Base-by-base conservation (phyloP, 768 basidiomycete species). In the Tulasnella sp. region DNA sequence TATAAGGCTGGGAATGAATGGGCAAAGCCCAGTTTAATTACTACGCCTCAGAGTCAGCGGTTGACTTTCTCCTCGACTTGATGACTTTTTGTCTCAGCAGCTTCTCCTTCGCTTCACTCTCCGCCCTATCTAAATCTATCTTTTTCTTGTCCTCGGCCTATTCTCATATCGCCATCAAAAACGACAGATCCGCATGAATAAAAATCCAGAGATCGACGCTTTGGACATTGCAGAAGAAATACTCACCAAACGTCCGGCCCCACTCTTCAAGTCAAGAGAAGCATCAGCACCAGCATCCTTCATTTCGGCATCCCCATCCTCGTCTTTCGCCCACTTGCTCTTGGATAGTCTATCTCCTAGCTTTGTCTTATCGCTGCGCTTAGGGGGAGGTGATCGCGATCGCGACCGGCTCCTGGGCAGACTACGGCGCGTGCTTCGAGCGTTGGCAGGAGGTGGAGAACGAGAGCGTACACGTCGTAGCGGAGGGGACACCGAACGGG, bases 21-120 rank as follows among this genome's bases (percentile, higher is more conserved):
- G n/a, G n/a, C n/a, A n/a, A n/a, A n/a, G n/a, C n/a, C n/a, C n/a
- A n/a, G n/a, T n/a, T n/a, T n/a, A 38, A 38, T 5, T 7, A 5
- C 34, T 38, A 38, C 34, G 34, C 34, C 5, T 38, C 34, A 38
- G 5, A 5, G 46, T 57, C 29, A 21, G 3, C 46, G 17, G 15
- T 29, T 27, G 42, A 50, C 57, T 46, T 61, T 25, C 46, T 50
- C 63, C 86, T 74, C 29, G 83, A 85, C 67, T 83, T 75, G 54
- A 82, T 75, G 48, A 91, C 88, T 68, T 91, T 91, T 66, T 90
- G 89, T 66, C 88, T 78, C 67, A 91, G 69, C 12, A 87, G 86
- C 67, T 73, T 80, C 65, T 91, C 88, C 68, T 88, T 90, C 61
- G 90, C 67, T 66, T 91, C 88, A 63, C 78, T 88, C 67, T 91